These are phyloP conservation scores for Salix purpurea DNA, from an alignment of 345 rosid species.

Conservation along the genomic window DNA sequence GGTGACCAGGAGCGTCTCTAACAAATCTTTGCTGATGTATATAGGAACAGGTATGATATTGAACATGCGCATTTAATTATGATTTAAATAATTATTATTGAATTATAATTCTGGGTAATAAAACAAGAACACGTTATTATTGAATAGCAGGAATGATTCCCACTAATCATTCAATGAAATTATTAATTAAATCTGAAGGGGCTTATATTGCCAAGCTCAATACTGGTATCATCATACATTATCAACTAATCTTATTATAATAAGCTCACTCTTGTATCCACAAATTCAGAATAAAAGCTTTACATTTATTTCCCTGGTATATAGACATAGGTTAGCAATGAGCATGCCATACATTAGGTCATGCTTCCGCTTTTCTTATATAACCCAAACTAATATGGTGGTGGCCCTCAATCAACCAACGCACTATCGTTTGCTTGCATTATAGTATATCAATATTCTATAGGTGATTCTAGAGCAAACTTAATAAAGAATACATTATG, in stretches of 20 bases:
- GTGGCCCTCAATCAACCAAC: slow-evolving; percentile 4
- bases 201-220: not conserved
- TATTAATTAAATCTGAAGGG: not conserved
- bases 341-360: not conserved
- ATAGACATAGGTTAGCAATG: not conserved
- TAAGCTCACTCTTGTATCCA: not conserved
- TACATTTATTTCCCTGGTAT: not conserved
- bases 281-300: not conserved
- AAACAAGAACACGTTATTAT: not conserved
- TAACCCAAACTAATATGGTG: not conserved
- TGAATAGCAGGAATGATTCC: not conserved
- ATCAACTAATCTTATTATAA: not conserved
- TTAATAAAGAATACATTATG: not conserved
- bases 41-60: not conserved
- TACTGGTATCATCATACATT: not conserved
- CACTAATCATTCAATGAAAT: not conserved
- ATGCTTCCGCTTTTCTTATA: not conserved
- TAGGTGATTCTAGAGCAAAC: not conserved
- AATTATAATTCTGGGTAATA: not conserved
- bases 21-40: not conserved
- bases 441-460: not conserved
- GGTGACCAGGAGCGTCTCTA: not conserved
- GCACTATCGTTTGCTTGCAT: slow-evolving; percentile 6
- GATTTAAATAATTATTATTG: not conserved
- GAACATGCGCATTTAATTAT: not conserved